These are phyloP conservation scores for Cylindrotheca fusiformis DNA, from an alignment of 108 stramenopile species.

Conservation along the genomic window DNA sequence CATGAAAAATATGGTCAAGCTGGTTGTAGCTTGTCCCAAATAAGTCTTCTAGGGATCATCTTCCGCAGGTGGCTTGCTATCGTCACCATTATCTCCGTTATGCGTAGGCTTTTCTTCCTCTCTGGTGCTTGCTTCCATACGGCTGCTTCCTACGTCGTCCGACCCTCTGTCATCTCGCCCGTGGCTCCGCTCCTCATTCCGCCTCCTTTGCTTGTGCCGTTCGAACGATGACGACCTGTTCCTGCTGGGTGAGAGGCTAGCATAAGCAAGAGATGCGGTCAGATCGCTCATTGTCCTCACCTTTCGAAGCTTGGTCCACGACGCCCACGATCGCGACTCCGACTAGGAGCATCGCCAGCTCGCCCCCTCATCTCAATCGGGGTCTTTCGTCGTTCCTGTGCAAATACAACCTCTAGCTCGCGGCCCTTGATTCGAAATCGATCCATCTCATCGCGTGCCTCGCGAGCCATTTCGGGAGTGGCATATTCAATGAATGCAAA, in stretches of 20 bases:
- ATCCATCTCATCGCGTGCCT: constrained; percentile 89
- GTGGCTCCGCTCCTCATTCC: background rate
- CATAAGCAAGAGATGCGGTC: background rate
- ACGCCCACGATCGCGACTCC: constrained; percentile 7
- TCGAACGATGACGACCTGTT: background rate
- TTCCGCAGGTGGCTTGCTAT: background rate
- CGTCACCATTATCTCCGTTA: background rate
- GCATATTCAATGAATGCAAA: constrained; percentile 91
- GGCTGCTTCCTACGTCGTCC: background rate
- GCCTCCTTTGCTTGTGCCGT: background rate
- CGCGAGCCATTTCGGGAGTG: constrained; percentile 70
- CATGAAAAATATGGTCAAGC: too few relatives aligned
- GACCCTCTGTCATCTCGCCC: background rate
- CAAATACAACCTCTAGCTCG: constrained; percentile 88
- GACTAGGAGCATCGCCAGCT: constrained; percentile 11
- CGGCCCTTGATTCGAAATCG: constrained; percentile 79
- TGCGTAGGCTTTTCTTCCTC: background rate
- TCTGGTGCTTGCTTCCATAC: background rate
- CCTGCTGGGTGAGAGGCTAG: background rate
- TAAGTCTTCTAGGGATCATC: background rate
- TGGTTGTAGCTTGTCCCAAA: too few relatives aligned
- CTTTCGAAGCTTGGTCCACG: background rate
- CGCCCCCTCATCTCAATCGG: constrained; percentile 83
- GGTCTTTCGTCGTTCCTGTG: constrained; percentile 87
- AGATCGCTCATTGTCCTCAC: background rate